A percentile compares a stretch with the other conserved stretches of the same genome.
These are phyloP conservation scores for Wickerhamomyces silvicola DNA, from an alignment of 805 yeast species.

Conservation along the genomic window DNA sequence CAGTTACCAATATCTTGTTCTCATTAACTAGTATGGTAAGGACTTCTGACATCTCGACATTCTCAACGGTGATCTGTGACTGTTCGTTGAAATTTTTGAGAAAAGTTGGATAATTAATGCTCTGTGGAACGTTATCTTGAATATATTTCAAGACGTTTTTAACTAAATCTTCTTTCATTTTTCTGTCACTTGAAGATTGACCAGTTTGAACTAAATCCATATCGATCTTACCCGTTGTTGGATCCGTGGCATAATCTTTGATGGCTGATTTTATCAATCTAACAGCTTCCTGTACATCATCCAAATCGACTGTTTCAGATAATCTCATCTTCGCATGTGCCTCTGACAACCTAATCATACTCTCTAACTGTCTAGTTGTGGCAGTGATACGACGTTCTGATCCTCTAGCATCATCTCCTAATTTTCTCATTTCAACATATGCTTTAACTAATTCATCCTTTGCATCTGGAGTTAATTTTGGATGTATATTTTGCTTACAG, in stretches of 20 bases:
- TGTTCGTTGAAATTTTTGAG: conserved; percentile 60
- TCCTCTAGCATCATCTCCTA: conserved; percentile 86
- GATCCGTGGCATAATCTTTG: conserved; percentile 97
- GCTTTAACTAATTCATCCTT: conserved; percentile 78
- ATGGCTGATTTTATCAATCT: conserved; percentile 89
- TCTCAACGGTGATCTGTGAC: conserved; percentile 58
- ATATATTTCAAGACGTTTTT: conserved; percentile 52
- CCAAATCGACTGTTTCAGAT: conserved; percentile 58
- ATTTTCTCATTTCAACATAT: conserved; percentile 88
- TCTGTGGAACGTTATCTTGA: conserved; percentile 37
- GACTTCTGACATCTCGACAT: conserved; percentile 61
- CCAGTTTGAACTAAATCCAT: conserved; percentile 98
- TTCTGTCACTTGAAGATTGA: conserved; percentile 80
- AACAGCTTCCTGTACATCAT: conserved; percentile 90
- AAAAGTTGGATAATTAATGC: conserved; percentile 54
- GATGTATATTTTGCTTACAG: conserved; percentile 80
- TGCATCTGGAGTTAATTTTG: conserved; percentile 75
- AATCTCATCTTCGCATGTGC: conserved; percentile 97
- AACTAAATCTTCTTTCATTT: conserved; percentile 64
- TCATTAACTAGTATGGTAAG: conserved; percentile 65
- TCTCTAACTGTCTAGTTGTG: conserved; percentile 93
- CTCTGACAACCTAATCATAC: conserved; percentile 90
- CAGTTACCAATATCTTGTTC: conserved; percentile 59
- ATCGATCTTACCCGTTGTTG: conserved; percentile 92
- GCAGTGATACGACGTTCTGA: conserved; percentile 93